These are phyloP conservation scores for Solanum verrucosum DNA, from an alignment of 257 asterid species.

Conservation along the genomic window DNA sequence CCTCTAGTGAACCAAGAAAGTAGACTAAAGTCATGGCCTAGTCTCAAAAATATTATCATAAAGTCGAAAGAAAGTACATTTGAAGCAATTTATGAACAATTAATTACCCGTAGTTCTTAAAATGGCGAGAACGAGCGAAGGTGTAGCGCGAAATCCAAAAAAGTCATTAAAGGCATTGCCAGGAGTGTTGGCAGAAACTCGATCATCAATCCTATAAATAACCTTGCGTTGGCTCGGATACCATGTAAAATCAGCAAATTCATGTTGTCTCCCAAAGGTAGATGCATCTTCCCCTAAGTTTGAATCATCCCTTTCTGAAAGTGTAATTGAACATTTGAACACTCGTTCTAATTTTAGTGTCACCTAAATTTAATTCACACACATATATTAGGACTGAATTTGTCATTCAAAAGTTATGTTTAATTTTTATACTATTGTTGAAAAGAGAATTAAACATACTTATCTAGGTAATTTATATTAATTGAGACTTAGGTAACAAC, in stretches of 20 bases:
- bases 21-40: background rate
- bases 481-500: background rate
- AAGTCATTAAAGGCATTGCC: constrained; percentile 16
- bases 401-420: background rate
- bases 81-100: background rate
- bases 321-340: constrained; percentile 15
- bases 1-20: constrained; percentile 7
- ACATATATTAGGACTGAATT: background rate
- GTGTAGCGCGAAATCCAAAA: constrained; percentile 6
- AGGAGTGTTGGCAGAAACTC: background rate
- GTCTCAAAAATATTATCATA: background rate
- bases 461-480: too few species aligned
- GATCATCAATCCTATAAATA: constrained; percentile 6
- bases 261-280: constrained; percentile 11
- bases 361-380: constrained; percentile 1
- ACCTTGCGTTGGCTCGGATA: constrained; percentile 11
- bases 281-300: constrained; percentile 1
- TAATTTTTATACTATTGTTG: too few species aligned
- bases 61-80: background rate
- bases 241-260: constrained; percentile 19
- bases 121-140: background rate
- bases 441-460: too few species aligned
- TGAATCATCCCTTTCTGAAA: constrained; percentile 3
- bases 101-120: constrained; percentile 3
- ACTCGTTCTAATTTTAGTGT: constrained; percentile 7